Base-by-base conservation (phyloP, 1,139 yeast genomes). In the Schwanniomyces etchellsii region DNA sequence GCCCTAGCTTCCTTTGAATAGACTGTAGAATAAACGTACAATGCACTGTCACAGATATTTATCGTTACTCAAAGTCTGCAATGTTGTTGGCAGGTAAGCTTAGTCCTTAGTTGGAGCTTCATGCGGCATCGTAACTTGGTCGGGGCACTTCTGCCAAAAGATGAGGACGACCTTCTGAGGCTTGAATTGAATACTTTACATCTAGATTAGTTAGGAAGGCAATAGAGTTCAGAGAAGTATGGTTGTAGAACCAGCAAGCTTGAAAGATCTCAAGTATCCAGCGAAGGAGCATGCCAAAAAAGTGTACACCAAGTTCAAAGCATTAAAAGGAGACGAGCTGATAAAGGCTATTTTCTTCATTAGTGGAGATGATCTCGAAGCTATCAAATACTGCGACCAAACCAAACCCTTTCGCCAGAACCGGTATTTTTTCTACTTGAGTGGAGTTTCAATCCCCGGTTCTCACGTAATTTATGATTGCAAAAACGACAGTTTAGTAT, bases 361-460 rank as follows among this genome's bases (percentile, higher is more conserved):
- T 23, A 77, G 86, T 16, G 94, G 95, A 3, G 80, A 83, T 32
- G 62, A 62, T 32, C 54, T 69, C 21, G 79, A 74, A 42, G 56
- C 70, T 29, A 78, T 80, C 54, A 81, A 85, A 28, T 83, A 86
- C 57, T 77, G 88, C 48, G 98, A 91, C 57, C 88, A 81, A 44
- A 64, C 77, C 4, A 75, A 76, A 41, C 82, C 85, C 10, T 71
- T 89, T 45, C 77, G 96, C 60, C 98, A 91, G 56, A 82, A 85
- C 55, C 69, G 97, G 35, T 88, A 88, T 60, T 91, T 91, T 56
- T 86, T 70, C 58, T 91, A 91, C 52, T 61, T 91, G 31, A 64
- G 86, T 3, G 98, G 98, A n/a, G 81, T 82, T 33, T 77, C 82
- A 40, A 69, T 84, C 28, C 88, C 94, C 1, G 93, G 91, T 1